phyloP scores from a whole-genome alignment of 352 stramenopile genomes.

The Phytophthora palmivora region DNA sequence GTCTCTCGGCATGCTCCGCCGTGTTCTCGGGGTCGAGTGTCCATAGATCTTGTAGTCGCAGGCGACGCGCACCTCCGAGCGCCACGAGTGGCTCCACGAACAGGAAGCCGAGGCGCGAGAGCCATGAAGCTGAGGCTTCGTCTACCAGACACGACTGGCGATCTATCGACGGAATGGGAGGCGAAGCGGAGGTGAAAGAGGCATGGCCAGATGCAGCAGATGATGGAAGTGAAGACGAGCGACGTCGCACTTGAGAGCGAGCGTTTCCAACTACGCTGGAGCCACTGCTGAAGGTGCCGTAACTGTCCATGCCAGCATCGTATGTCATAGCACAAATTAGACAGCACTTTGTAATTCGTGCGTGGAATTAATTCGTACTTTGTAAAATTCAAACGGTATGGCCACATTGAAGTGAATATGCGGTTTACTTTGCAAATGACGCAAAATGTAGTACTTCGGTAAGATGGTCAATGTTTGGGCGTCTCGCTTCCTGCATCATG shows the following conservation, averaged over 20 bases:
- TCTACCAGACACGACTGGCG: constrained; percentile 16
- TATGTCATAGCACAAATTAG: constrained; percentile 18
- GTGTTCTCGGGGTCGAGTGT: constrained; percentile 37
- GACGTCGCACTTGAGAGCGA: constrained; percentile 17
- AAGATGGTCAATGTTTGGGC: neutral
- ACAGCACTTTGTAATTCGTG: constrained; percentile 7
- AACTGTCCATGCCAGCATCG: constrained; percentile 21
- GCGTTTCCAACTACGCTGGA: constrained; percentile 1
- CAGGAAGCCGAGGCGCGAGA: constrained; percentile 45
- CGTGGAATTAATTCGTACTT: constrained; percentile 18
- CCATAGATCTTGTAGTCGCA: constrained; percentile 45
- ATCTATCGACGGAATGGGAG: neutral
- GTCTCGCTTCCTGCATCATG: no score
- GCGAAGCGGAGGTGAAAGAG: neutral
- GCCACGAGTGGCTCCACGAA: constrained; percentile 45
- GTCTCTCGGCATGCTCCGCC: constrained; percentile 24
- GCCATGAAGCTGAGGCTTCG: constrained; percentile 23
- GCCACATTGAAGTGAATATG: constrained; percentile 5
- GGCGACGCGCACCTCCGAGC: constrained; percentile 20
- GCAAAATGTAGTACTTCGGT: neutral
- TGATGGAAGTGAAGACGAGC: constrained; percentile 5
- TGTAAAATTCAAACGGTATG: neutral
- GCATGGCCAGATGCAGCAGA: neutral
- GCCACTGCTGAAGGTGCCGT: constrained; percentile 11
- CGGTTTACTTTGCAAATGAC: no score